Conservation (phyloP, 2,329 filamentous ascomycete species). For the Trichoderma asperellum region DNA sequence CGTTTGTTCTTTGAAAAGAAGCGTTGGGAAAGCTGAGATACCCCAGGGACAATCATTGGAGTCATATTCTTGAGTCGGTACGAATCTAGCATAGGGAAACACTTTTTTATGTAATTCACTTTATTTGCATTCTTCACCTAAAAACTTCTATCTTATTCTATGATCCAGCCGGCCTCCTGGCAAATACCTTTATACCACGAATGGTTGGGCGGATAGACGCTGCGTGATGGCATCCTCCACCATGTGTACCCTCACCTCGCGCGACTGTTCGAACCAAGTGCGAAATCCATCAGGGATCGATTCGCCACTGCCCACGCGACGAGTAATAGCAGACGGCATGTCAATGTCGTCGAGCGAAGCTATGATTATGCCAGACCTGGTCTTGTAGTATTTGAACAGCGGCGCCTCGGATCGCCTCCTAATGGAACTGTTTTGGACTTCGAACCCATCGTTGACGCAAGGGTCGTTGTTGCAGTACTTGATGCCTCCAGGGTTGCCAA, state of each 20-base stretch:
- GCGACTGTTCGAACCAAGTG: constrained; percentile 29
- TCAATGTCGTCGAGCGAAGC: constrained; percentile 27
- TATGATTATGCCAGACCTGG: constrained; percentile 31
- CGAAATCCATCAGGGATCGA: constrained; percentile 21
- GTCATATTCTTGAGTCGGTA: constrained; percentile 2
- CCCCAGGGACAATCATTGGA: constrained; percentile 33
- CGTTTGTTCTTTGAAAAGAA: constrained; percentile 26
- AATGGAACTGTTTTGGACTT: constrained; percentile 31
- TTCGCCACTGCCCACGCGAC: constrained; percentile 27
- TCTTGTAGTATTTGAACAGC: constrained; percentile 32
- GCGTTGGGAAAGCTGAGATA: constrained; percentile 37
- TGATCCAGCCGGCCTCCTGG: too few relatives aligned
- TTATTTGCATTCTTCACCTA: not conserved
- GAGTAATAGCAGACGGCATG: constrained; percentile 29
- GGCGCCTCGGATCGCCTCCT: constrained; percentile 28
- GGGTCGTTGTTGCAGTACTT: constrained; percentile 32
- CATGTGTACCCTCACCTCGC: constrained; percentile 24
- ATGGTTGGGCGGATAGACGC: constrained; percentile 26
- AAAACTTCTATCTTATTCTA: not conserved
- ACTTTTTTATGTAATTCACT: not conserved
- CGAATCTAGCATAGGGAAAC: constrained; percentile 18
- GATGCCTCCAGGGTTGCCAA: constrained; percentile 31
- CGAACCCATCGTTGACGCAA: constrained; percentile 33
- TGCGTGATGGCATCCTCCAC: constrained; percentile 31
- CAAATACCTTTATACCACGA: not conserved